Evolutionary conservation across 352 stramenopile genomes (phyloP), one percentile per base, ranked within the genome.

Genomic region (Phytophthora sojae): DNA sequence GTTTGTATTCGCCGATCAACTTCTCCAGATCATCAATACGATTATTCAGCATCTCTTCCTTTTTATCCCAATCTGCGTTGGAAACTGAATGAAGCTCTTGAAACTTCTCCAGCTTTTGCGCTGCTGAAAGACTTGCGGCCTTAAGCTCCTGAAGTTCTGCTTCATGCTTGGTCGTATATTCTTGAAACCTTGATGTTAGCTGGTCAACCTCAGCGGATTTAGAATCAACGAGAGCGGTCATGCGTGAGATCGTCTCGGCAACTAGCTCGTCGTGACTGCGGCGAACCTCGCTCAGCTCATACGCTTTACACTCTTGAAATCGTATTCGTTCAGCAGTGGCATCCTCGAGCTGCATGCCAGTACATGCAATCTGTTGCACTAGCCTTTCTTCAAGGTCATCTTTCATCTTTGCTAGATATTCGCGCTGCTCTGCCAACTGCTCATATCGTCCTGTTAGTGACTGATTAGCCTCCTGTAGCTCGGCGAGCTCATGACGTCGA

Each of bases 151-250:
- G 17, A 3, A 50, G 19, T n/a, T 72, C 56, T 29, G 32, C 35
- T 57, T 55, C 45, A 50, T 65, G 30, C 6, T 54, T 26, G 15
- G 45, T 14, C 14, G 69, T 58, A 8, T 52, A 26, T 39, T 69
- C 21, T 7, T 53, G 67, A 37, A 80, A 44, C 17, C 51, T 64
- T 52, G 60, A 19, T 29, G 67, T 83, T 6, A 85, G 51, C n/a
- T 71, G 8, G 23, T 86, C 73, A 21, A 91, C 51, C 12, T 69
- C 44, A 6, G 6, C 55, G 7, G 75, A 66, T 53, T 91, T 91
- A 15, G 68, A 57, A 7, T 80, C 70, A 42, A 88, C 62, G n/a
- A 71, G n/a, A 11, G 62, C 53, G 1, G 78, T 86, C 80, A 88
- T 84, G 26, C 61, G 64, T 0, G 65, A 57, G 15, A 87, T 64